Evolutionary conservation across 805 yeast genomes (phyloP).

Genomic region (Candida endomychidarum): DNA sequence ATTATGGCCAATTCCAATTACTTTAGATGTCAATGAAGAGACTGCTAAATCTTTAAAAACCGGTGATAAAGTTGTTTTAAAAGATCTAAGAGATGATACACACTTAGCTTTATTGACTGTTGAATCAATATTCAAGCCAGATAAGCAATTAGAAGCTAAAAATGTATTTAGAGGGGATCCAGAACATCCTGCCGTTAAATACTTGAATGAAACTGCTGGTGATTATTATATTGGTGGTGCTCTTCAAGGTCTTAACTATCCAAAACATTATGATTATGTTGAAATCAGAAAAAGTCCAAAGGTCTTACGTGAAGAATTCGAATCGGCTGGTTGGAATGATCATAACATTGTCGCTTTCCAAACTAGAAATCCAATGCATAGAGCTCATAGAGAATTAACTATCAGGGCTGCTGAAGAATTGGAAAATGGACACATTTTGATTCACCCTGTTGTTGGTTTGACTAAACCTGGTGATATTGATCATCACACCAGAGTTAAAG

Average conservation of each 20-base stretch:
- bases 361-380: conserved; percentile 98
- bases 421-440: conserved; percentile 70
- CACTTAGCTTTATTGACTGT: conserved; percentile 81
- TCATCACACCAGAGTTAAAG: conserved; percentile 96
- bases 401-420: conserved; percentile 95
- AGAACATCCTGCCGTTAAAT: conserved; percentile 90
- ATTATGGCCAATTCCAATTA: conserved; percentile 92
- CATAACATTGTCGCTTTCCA: conserved; percentile 87
- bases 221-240: conserved; percentile 88
- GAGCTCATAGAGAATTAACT: conserved; percentile 95
- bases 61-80: conserved; percentile 68
- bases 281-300: conserved; percentile 87
- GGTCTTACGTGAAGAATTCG: conserved; percentile 83
- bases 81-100: conserved; percentile 78
- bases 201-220: conserved; percentile 70
- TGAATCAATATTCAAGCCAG: conserved; percentile 75
- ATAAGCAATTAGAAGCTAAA: conserved; percentile 76
- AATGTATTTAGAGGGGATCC: conserved; percentile 95
- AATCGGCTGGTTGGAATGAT: conserved; percentile 76
- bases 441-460: conserved; percentile 95
- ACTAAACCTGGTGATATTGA: conserved; percentile 98
- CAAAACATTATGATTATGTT: conserved; percentile 87
- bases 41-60: conserved; percentile 42
- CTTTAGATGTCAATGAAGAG: conserved; percentile 65
- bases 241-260: conserved; percentile 77